Evolutionary conservation across 1,284 basidiomycete species (phyloP).

Genomic region (Retiboletus flavoniger): DNA sequence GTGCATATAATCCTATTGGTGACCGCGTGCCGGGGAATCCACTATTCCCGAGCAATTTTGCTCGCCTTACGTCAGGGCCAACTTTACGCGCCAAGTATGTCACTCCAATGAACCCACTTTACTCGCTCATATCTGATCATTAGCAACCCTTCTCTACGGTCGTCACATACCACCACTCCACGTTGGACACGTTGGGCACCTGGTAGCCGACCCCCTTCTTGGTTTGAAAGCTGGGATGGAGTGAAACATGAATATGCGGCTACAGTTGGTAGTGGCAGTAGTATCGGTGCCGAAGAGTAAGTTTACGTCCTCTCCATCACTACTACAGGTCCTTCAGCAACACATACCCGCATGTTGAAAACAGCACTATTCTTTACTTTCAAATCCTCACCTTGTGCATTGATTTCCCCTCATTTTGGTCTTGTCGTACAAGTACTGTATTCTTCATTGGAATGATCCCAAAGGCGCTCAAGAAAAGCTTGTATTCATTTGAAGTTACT

Average conservation of each 20-base stretch:
- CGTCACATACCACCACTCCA: conserved; percentile 12
- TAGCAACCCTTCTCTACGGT: conserved; percentile 30
- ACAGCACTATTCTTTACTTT: neutral
- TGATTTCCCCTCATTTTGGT: neutral
- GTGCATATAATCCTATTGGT: conserved; percentile 41
- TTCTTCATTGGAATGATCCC: neutral
- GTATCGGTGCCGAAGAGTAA: conserved; percentile 27
- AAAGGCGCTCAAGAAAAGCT: neutral
- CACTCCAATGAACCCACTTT: neutral
- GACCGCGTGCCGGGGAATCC: conserved; percentile 62
- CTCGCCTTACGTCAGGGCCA: conserved; percentile 55
- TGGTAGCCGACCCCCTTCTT: conserved; percentile 34
- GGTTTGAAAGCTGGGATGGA: conserved; percentile 33
- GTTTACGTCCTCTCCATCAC: neutral
- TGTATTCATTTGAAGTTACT: neutral
- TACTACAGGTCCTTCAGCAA: neutral
- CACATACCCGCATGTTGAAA: neutral
- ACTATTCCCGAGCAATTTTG: conserved; percentile 66
- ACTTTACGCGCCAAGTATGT: conserved; percentile 56
- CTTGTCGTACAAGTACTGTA: conserved; percentile 1
- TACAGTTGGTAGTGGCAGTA: conserved; percentile 33
- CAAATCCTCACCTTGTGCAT: neutral
- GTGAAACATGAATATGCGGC: conserved; percentile 35
- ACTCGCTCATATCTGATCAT: neutral
- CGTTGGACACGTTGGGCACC: conserved; percentile 31